These are phyloP conservation scores for Trichoderma citrinoviride DNA, from an alignment of 2,329 filamentous ascomycete species.

Conservation along the genomic window DNA sequence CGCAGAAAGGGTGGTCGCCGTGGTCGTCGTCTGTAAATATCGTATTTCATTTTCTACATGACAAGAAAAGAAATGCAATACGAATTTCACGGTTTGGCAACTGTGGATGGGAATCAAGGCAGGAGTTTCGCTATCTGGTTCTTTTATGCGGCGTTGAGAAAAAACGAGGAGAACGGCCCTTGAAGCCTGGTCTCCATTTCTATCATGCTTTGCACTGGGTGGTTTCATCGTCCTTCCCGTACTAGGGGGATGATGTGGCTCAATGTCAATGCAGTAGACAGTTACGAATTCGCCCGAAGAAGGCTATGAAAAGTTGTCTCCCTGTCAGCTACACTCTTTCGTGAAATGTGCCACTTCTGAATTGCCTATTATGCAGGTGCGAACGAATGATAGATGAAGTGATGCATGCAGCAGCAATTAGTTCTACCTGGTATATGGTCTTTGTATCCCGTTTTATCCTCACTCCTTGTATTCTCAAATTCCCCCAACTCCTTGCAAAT, in stretches of 20 bases:
- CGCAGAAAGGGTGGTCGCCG: constrained; percentile 99
- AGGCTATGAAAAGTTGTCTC: constrained; percentile 41
- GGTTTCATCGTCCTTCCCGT: constrained; percentile 22
- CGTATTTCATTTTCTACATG: neutral
- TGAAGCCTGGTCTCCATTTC: constrained; percentile 61
- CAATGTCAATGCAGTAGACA: constrained; percentile 39
- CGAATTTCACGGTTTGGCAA: constrained; percentile 7
- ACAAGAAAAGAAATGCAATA: constrained; percentile 4
- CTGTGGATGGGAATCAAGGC: constrained; percentile 32
- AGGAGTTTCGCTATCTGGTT: constrained; percentile 47
- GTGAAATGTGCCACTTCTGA: constrained; percentile 20
- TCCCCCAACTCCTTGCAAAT: neutral
- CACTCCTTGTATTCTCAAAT: neutral
- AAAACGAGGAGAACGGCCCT: constrained; percentile 67
- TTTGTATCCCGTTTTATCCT: neutral
- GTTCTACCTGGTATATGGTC: neutral
- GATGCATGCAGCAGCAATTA: neutral
- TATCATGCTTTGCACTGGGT: constrained; percentile 46
- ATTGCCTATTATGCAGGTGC: neutral
- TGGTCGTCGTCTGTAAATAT: constrained; percentile 96
- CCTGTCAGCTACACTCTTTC: constrained; percentile 27
- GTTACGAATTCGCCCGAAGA: constrained; percentile 46
- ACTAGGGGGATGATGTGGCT: constrained; percentile 6
- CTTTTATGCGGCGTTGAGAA: constrained; percentile 64
- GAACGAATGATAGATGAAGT: neutral